phyloP scores from a whole-genome alignment of 306 rosid genomes.

The Malus sylvestris region DNA sequence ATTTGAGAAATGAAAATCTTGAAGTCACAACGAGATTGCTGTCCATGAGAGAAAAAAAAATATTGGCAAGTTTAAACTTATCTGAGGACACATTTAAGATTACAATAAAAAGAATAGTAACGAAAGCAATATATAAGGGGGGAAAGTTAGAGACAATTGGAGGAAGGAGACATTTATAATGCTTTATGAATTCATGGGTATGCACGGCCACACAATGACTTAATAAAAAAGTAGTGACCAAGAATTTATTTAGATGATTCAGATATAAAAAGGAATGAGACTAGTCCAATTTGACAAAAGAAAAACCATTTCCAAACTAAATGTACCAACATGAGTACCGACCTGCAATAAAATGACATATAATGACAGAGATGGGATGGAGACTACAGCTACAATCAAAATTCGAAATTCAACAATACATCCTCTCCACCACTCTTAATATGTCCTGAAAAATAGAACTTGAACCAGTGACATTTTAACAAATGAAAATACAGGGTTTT shows the following conservation, averaged over 20 bases:
- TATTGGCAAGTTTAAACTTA: conserved; percentile 44
- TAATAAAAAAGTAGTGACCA: conserved; percentile 21
- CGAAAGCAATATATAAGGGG: conserved; percentile 21
- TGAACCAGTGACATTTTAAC: not conserved
- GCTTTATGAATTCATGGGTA: conserved; percentile 18
- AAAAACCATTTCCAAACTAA: conserved; percentile 51
- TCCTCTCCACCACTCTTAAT: not conserved
- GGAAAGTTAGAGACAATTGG: conserved; percentile 22
- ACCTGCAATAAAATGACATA: conserved; percentile 69
- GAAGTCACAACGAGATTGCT: conserved; percentile 33
- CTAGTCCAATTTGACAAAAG: conserved; percentile 49
- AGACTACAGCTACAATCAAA: conserved; percentile 2
- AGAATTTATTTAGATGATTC: conserved; percentile 27
- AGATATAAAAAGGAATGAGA: conserved; percentile 46
- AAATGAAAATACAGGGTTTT: not conserved
- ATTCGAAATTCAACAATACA: not conserved
- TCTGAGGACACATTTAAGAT: conserved; percentile 31
- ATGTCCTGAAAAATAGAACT: not conserved
- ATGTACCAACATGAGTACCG: conserved; percentile 51
- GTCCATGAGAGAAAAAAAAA: conserved; percentile 32
- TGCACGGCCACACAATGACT: conserved; percentile 36
- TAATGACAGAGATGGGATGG: conserved; percentile 32
- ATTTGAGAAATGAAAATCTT: conserved; percentile 34
- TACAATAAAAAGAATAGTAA: conserved; percentile 34
- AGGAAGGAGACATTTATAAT: conserved; percentile 23